A percentile compares a stretch with the other conserved stretches of the same genome.
Conservation (phyloP, 495 filamentous ascomycete genomes). For the Podospora comata region DNA sequence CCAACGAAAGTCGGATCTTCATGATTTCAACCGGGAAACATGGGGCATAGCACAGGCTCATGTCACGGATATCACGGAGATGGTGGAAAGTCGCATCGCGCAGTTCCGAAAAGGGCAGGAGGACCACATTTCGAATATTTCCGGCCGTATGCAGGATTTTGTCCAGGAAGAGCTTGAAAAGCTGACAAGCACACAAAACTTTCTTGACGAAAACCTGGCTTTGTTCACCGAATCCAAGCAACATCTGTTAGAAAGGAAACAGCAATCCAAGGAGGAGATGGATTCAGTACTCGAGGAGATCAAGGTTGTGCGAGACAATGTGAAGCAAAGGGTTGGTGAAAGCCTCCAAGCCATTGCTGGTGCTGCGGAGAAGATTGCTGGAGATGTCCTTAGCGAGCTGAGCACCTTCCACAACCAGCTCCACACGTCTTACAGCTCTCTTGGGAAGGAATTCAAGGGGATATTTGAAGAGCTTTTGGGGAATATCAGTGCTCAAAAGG, state of each 20-base stretch:
- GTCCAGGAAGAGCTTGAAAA: constrained; percentile 67
- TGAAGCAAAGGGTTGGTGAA: constrained; percentile 80
- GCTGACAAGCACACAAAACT: constrained; percentile 60
- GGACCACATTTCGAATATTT: constrained; percentile 60
- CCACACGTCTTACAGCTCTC: constrained; percentile 77
- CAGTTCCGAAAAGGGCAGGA: constrained; percentile 68
- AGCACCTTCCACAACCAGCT: constrained; percentile 77
- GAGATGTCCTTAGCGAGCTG: constrained; percentile 86
- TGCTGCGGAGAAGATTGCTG: constrained; percentile 82
- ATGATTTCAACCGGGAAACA: constrained; percentile 66
- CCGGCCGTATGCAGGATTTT: constrained; percentile 67
- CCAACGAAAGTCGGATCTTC: constrained; percentile 76
- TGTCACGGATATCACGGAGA: constrained; percentile 67
- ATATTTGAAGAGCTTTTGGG: constrained; percentile 77
- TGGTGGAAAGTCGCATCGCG: constrained; percentile 69
- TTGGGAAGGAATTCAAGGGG: constrained; percentile 83
- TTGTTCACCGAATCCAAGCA: constrained; percentile 63
- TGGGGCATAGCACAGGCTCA: constrained; percentile 76
- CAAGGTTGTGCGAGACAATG: constrained; percentile 77
- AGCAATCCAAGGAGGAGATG: constrained; percentile 78
- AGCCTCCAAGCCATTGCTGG: constrained; percentile 79
- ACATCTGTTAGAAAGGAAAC: constrained; percentile 64
- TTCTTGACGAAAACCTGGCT: constrained; percentile 63
- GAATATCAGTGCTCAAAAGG: constrained; percentile 71
- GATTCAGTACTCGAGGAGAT: constrained; percentile 89